Base-by-base conservation (phyloP, 2,329 filamentous ascomycete genomes). In the Penicillium occitanis region DNA sequence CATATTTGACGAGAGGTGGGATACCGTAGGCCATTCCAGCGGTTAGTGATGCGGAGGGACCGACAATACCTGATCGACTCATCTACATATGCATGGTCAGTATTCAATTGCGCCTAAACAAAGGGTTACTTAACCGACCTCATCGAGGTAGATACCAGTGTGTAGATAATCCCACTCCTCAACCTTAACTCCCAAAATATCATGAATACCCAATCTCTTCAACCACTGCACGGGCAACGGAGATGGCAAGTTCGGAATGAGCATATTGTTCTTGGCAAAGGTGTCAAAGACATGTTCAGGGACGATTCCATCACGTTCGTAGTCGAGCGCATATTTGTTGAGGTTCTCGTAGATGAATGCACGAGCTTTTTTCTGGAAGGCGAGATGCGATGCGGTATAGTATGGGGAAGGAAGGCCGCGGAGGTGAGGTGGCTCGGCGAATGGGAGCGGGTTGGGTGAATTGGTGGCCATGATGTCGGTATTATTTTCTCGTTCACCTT, bases 81-180 rank as follows among this genome's bases (percentile, higher is more conserved):
- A 92, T 87, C 85, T 86, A 68, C 68, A 58, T 14, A 58, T 11
- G 46, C 17, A 60, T 30, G 3, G 13, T 60, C 33, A 61, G 25
- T 61, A 51, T 37, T 40, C 14, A 11, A 13, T 44, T 30, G 35
- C 13, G 33, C 25, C 17, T 1, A 14, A 22, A 6, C 3, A 59
- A 37, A 22, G 35, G 19, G 5, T 8, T 5, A 40, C 17, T 14
- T 71, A 53, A 71, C 19, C 8, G 19, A 85, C 83, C 78, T 91
- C 90, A 71, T 92, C 90, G 3, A 80, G 78, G 72, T 89, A 92
- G 61, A 93, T 92, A 63, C 88, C 82, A 0, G 84, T 87, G 73
- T 93, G 90, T 10, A 91, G 80, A 69, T 89, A 88, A 72, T 91
- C 90, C 79, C 88, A 93, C 30, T 93, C 88, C 73, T 92, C 90